These are phyloP conservation scores for Fragaria iinumae DNA, from an alignment of 306 rosid genomes.

Conservation along the genomic window DNA sequence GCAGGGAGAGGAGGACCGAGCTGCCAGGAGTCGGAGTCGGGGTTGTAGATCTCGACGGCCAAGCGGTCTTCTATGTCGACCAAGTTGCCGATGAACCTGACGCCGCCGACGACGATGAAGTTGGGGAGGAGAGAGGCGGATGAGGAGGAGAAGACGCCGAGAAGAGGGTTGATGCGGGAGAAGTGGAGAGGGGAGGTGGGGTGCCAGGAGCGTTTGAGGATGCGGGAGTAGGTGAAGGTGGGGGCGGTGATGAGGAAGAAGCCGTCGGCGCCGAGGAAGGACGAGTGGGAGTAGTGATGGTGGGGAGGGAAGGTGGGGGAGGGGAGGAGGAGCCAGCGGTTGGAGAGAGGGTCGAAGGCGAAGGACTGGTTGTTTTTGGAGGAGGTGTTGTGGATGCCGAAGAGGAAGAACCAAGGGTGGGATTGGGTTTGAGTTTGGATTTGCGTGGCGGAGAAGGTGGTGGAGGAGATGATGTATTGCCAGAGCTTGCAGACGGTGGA, in stretches of 20 bases:
- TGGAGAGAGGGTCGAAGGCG: slow-evolving; percentile 71
- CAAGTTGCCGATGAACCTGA: slow-evolving; percentile 67
- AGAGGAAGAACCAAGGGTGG: slow-evolving; percentile 77
- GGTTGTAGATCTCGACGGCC: slow-evolving; percentile 68
- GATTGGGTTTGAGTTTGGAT: background rate
- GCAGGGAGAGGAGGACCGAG: slow-evolving; percentile 66
- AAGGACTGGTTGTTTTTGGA: slow-evolving; percentile 74
- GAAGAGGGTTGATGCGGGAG: slow-evolving; percentile 71
- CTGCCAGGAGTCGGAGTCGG: slow-evolving; percentile 47
- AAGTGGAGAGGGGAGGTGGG: slow-evolving; percentile 58
- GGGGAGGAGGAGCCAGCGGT: slow-evolving; percentile 66
- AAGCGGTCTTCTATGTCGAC: slow-evolving; percentile 82
- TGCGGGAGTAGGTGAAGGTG: slow-evolving; percentile 44
- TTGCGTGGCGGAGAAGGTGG: slow-evolving; percentile 32
- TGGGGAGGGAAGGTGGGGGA: slow-evolving; percentile 28
- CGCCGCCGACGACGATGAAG: slow-evolving; percentile 74
- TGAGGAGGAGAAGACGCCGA: slow-evolving; percentile 48
- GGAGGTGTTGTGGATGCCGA: slow-evolving; percentile 76
- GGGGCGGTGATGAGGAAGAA: slow-evolving; percentile 73
- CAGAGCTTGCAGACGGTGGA: slow-evolving; percentile 75
- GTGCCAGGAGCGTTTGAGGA: slow-evolving; percentile 45
- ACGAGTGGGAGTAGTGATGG: slow-evolving; percentile 36
- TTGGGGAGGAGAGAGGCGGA: slow-evolving; percentile 2
- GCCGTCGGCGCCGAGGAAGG: slow-evolving; percentile 51
- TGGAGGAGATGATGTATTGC: slow-evolving; percentile 54